Evolutionary conservation across 2,329 filamentous ascomycete species (phyloP), one percentile per base, ranked within the genome.

Genomic region (Cryphonectria parasitica): DNA sequence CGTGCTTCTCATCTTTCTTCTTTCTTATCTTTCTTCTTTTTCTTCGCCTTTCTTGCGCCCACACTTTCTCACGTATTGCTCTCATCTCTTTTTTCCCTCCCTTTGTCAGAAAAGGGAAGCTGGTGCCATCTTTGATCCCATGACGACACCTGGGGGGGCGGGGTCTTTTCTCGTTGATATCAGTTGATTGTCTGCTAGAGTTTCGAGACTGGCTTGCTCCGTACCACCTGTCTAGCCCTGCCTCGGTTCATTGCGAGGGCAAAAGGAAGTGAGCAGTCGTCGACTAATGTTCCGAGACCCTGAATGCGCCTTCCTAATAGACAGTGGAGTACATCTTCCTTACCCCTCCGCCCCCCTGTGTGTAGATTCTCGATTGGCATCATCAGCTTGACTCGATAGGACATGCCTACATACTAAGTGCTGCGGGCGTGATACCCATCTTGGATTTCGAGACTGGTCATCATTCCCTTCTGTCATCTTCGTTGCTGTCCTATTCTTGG

Each of bases 201-300:
- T 4, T 43, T 43, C 41, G 41, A 43, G 13, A 13, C 11, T 4
- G 13, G 13, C 41, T 43, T 2, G 41, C 13, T 43, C 41, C 41
- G 17, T 2, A 43, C 15, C 15, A 13, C 34, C 34, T 34, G 17
- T 43, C 41, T 43, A 13, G 34, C 6, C 22, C 25, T 10, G 56
- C 56, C 31, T 6, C 5, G 56, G 15, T 4, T 19, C n/a, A 10
- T 36, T 39, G 13, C 52, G 52, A 31, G 25, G 17, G 52, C 52
- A 56, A 13, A 56, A 56, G 52, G 52, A 56, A 56, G 52, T 56
- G 52, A 28, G 52, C 52, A 56, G 52, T 25, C 19, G 52, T 56
- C 15, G 15, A 56, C 52, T 10, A 56, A 7, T 1, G 52, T n/a
- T 28, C n/a, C 36, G 11, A 39, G 11, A 39, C 36, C 52, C 13